Percentiles rank a stretch among this genome's conserved stretches.
Evolutionary conservation across 148 eudicot species (phyloP).

Genomic region (Camellia sinensis): DNA sequence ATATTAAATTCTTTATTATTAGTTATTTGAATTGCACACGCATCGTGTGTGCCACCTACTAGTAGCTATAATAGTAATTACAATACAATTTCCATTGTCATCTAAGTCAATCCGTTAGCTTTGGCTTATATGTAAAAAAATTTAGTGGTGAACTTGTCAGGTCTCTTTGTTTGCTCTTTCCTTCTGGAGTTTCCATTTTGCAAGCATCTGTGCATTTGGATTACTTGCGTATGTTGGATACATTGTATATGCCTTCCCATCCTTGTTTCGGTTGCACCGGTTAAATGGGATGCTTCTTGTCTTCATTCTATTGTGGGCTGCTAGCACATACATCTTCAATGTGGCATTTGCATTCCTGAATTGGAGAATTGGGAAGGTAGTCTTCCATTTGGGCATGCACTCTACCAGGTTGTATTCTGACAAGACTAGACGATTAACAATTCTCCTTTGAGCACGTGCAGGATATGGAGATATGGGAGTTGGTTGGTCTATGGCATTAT

Average conservation of each 20-base stretch:
- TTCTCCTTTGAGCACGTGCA: constrained; percentile 28
- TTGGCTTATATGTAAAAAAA: constrained; percentile 14
- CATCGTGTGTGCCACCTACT: too few relatives aligned
- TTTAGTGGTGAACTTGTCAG: constrained; percentile 57
- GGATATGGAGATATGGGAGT: constrained; percentile 98
- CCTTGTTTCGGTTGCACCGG: constrained; percentile 84
- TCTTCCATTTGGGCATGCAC: constrained; percentile 6
- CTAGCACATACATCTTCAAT: constrained; percentile 84
- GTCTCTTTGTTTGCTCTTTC: constrained; percentile 86
- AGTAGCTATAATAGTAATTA: background rate
- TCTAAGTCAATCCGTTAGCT: constrained; percentile 7
- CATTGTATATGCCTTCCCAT: constrained; percentile 75
- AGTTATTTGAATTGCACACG: too few relatives aligned
- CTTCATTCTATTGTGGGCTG: constrained; percentile 93
- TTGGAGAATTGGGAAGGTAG: constrained; percentile 76
- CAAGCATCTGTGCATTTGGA: constrained; percentile 93
- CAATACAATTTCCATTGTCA: constrained; percentile 9
- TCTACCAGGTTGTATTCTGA: background rate
- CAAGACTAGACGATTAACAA: background rate
- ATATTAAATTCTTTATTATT: too few relatives aligned
- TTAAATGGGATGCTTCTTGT: constrained; percentile 89
- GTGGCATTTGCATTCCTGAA: constrained; percentile 74
- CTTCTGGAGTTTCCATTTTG: constrained; percentile 95
- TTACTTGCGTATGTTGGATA: constrained; percentile 94
- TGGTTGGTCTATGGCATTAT: constrained; percentile 95